phyloP scores from a whole-genome alignment of 1,284 basidiomycete genomes.

The Trametes polyzona region DNA sequence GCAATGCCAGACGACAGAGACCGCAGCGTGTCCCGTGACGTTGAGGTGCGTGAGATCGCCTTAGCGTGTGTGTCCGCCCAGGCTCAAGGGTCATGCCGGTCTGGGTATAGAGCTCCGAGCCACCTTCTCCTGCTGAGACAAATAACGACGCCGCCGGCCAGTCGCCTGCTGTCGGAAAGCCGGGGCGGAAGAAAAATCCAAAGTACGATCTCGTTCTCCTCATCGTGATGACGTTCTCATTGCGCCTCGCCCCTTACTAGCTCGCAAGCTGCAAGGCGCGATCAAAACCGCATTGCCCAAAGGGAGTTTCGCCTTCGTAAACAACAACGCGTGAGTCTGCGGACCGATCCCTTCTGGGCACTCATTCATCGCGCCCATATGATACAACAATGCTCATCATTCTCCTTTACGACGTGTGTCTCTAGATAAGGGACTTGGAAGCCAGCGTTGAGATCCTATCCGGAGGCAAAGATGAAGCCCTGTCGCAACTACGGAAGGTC shows the following conservation, averaged over 20 bases:
- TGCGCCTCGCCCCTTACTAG: conserved; percentile 41
- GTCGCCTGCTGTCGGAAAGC: conserved; percentile 55
- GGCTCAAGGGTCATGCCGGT: conserved; percentile 7
- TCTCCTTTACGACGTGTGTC: background rate
- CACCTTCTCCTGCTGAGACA: conserved; percentile 53
- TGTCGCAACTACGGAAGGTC: conserved; percentile 81
- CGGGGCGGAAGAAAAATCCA: conserved; percentile 84
- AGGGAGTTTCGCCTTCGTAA: conserved; percentile 90
- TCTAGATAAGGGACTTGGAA: conserved; percentile 89
- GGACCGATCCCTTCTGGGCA: conserved; percentile 10
- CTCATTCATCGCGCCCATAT: background rate
- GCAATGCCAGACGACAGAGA: conserved; percentile 47
- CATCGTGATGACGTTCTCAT: conserved; percentile 41
- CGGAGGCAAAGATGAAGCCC: conserved; percentile 85
- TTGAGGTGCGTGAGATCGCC: conserved; percentile 45
- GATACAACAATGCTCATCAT: conserved; percentile 11
- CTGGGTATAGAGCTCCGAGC: conserved; percentile 59
- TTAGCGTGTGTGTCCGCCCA: background rate
- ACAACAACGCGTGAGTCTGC: conserved; percentile 70
- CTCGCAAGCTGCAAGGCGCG: conserved; percentile 82
- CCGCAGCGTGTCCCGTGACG: conserved; percentile 60
- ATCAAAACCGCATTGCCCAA: conserved; percentile 93
- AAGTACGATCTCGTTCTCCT: conserved; percentile 53
- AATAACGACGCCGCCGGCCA: conserved; percentile 24
- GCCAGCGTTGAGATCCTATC: conserved; percentile 90